Conservation (phyloP, 2,329 filamentous ascomycete species). For the Sporothrix dimorphospora region DNA sequence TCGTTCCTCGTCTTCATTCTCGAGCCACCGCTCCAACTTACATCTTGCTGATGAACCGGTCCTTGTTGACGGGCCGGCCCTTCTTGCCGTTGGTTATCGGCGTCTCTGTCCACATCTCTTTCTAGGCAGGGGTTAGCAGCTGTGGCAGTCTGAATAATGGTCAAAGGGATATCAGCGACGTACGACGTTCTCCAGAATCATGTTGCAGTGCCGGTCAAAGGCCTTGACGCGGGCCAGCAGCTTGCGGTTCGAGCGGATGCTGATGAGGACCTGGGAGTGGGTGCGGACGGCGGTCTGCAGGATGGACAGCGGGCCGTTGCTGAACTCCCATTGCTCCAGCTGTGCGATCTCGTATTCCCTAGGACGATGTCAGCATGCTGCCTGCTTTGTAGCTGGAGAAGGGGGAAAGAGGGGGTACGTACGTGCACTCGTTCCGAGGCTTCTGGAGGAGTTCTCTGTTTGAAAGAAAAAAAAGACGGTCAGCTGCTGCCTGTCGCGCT, state of each 20-base stretch:
- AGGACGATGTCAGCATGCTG: conserved; percentile 23
- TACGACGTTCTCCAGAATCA: conserved; percentile 50
- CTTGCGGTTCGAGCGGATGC: conserved; percentile 97
- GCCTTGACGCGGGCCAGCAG: conserved; percentile 96
- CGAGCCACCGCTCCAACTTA: conserved; percentile 2
- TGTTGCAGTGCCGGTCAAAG: conserved; percentile 98
- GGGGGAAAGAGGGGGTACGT: background rate
- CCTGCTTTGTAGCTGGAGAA: background rate
- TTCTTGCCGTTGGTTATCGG: conserved; percentile 85
- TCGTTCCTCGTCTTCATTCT: background rate
- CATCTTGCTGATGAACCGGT: conserved; percentile 98
- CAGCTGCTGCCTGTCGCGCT: background rate
- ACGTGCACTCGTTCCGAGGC: conserved; percentile 36
- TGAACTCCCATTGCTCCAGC: conserved; percentile 60
- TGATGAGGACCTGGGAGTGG: conserved; percentile 95
- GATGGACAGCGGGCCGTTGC: conserved; percentile 70
- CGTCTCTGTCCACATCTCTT: conserved; percentile 99
- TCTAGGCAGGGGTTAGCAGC: conserved; percentile 42
- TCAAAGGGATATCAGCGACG: background rate
- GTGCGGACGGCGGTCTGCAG: conserved; percentile 95
- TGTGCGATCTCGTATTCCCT: conserved; percentile 91
- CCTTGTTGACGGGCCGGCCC: conserved; percentile 92
- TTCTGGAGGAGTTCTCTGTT: conserved; percentile 35
- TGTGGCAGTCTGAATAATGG: background rate
- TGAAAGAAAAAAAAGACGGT: background rate